A percentile compares a stretch with the other conserved stretches of the same genome.
Evolutionary conservation across 2,329 filamentous ascomycete species (phyloP).

Genomic region (Colletotrichum sp.): DNA sequence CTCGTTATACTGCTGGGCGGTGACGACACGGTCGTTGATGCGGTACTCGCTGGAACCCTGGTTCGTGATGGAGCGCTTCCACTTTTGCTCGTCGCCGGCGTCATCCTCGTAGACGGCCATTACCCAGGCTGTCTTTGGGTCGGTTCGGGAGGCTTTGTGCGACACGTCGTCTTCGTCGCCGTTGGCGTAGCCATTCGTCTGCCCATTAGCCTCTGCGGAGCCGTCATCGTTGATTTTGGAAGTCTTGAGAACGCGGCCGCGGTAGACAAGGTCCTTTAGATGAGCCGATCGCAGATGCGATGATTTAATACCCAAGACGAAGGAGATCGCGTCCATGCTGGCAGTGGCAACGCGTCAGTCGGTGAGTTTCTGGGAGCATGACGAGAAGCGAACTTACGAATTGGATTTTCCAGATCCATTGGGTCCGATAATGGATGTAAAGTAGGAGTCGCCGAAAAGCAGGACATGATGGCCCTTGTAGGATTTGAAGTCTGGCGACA

Average conservation of each 20-base stretch:
- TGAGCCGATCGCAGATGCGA: slow-evolving; percentile 96
- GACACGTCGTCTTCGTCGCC: slow-evolving; percentile 63
- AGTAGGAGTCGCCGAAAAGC: slow-evolving; percentile 96
- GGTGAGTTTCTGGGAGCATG: not conserved
- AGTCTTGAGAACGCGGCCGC: slow-evolving; percentile 89
- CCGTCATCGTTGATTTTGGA: slow-evolving; percentile 93
- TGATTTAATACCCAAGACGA: slow-evolving; percentile 97
- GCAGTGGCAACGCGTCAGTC: slow-evolving; percentile 25
- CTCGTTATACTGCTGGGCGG: slow-evolving; percentile 91
- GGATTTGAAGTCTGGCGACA: slow-evolving; percentile 89
- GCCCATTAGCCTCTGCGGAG: slow-evolving; percentile 69
- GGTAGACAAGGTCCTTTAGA: slow-evolving; percentile 93
- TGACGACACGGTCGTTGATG: slow-evolving; percentile 91
- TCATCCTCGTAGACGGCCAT: slow-evolving; percentile 99
- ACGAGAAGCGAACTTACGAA: slow-evolving; percentile 63
- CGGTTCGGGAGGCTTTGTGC: slow-evolving; percentile 72
- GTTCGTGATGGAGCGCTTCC: slow-evolving; percentile 94
- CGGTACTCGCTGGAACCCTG: slow-evolving; percentile 92
- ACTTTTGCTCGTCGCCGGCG: slow-evolving; percentile 90
- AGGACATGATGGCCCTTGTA: slow-evolving; percentile 97
- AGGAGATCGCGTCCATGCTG: slow-evolving; percentile 99
- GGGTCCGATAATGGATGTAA: slow-evolving; percentile 98
- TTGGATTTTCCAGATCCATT: slow-evolving; percentile 99
- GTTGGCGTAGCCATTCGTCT: slow-evolving; percentile 65
- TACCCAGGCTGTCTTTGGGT: slow-evolving; percentile 96